Base-by-base conservation (phyloP, 202 grass and related monocot genomes). In the Carex sylvatica region DNA sequence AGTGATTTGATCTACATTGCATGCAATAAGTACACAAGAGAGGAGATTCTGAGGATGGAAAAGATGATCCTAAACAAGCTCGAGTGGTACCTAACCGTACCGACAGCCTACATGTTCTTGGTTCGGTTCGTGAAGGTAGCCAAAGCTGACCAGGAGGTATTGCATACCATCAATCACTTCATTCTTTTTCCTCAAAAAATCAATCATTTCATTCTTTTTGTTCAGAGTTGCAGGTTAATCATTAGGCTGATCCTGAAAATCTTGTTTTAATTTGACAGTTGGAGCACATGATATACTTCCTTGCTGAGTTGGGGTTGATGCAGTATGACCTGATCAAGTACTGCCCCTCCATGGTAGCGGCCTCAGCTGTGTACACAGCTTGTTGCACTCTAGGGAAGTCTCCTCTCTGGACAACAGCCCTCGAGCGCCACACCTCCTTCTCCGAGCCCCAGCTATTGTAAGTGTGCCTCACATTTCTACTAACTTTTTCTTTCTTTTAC, bases 231-330 rank as follows among this genome's bases (percentile, higher is more conserved):
- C 23, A 54, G 16, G 7, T 74, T 74, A 74, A 30, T 51, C 70
- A 26, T 79, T 46, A 71, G 65, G 35, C 23, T 36, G 35, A 36
- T 33, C 79, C 19, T 79, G 35, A 53, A 16, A 70, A 73, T 47
- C 35, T 85, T 19, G 23, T n/a, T 78, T 2, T 65, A 42, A 72
- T 62, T 80, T 58, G 81, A 82, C 84, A 98, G 95, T 82, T 98
- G 90, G 92, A 96, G 40, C 86, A 93, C 26, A 96, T 89, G 86
- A 80, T 90, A 6, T 95, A 89, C 83, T 99, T 99, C 83, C 93
- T 95, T 4, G 89, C 96, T 2, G 96, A 99, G 38, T 64, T 99
- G 56, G 87, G 85, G 0, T 13, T 99, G 44, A 88, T 96, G 89
- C 96, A 95, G 18, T 95, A 96, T 36, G 76, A 72, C 13, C 44